Evolutionary conservation across 2,329 filamentous ascomycete genomes (phyloP).

Genomic region (Ceratocystis ficicola): DNA sequence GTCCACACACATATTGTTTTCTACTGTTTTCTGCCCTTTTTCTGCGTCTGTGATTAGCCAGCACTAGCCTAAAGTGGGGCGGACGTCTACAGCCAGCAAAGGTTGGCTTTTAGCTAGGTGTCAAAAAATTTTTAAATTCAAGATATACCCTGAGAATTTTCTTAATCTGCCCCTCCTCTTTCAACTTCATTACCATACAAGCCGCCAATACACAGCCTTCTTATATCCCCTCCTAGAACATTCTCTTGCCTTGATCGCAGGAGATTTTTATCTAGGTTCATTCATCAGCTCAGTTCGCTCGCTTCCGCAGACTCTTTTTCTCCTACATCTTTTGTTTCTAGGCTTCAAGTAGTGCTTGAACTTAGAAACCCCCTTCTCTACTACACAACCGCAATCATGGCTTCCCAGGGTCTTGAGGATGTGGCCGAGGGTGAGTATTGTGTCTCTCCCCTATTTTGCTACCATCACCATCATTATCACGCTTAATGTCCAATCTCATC

Average conservation of each 20-base stretch:
- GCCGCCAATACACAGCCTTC: slow-evolving; percentile 5
- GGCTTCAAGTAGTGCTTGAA: slow-evolving; percentile 72
- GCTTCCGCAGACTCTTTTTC: slow-evolving; percentile 28
- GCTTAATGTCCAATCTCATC: slow-evolving; percentile 1
- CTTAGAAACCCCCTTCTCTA: slow-evolving; percentile 43
- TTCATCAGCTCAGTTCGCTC: slow-evolving; percentile 18
- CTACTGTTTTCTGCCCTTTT: too few species aligned
- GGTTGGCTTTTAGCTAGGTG: slow-evolving; percentile 10
- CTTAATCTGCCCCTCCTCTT: slow-evolving; percentile 16
- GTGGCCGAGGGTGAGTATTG: slow-evolving; percentile 71
- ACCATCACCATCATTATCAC: not conserved
- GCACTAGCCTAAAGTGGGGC: slow-evolving; percentile 18
- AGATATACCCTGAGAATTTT: slow-evolving; percentile 16
- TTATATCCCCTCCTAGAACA: slow-evolving; percentile 32
- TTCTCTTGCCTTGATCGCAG: slow-evolving; percentile 37
- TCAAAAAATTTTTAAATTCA: slow-evolving; percentile 15
- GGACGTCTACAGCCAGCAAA: not conserved
- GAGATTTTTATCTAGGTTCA: slow-evolving; percentile 37
- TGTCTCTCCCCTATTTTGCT: not conserved
- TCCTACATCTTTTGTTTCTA: slow-evolving; percentile 36
- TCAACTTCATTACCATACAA: slow-evolving; percentile 11
- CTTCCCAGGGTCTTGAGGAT: slow-evolving; percentile 98
- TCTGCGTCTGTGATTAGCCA: slow-evolving; percentile 17
- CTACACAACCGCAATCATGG: slow-evolving; percentile 74
- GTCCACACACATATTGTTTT: slow-evolving; percentile 20